These are phyloP conservation scores for Aplosporella prunicola DNA, from an alignment of 2,329 filamentous ascomycete genomes.

Conservation along the genomic window DNA sequence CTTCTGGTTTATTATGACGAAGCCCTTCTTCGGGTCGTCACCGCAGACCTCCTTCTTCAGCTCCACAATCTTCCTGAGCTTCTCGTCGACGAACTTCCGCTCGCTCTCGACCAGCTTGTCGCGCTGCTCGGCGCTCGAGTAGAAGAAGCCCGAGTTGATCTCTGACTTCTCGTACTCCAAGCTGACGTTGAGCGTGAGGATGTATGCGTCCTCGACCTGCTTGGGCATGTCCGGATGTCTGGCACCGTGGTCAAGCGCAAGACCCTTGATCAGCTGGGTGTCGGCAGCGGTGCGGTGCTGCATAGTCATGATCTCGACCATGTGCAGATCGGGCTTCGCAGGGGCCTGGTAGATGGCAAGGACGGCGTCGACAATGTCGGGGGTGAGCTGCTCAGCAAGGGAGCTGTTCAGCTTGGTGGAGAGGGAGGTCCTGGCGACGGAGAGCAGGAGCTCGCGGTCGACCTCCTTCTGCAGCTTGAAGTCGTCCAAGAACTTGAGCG, in stretches of 20 bases:
- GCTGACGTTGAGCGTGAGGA: slow-evolving; percentile 91
- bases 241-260: slow-evolving; percentile 90
- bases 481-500: slow-evolving; percentile 86
- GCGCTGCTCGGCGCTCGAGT: slow-evolving; percentile 90
- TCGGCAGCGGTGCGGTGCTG: slow-evolving; percentile 94
- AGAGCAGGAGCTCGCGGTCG: slow-evolving; percentile 87
- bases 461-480: slow-evolving; percentile 87
- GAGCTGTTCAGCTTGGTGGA: slow-evolving; percentile 88
- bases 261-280: slow-evolving; percentile 86
- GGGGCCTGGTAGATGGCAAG: slow-evolving; percentile 85
- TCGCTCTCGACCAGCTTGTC: slow-evolving; percentile 98
- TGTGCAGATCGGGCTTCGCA: slow-evolving; percentile 91
- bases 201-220: slow-evolving; percentile 87
- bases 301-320: slow-evolving; percentile 99
- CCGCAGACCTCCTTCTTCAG: slow-evolving; percentile 97
- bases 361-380: slow-evolving; percentile 92
- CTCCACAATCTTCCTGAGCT: slow-evolving; percentile 94
- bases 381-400: slow-evolving; percentile 83
- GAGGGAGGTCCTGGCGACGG: slow-evolving; percentile 86
- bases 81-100: slow-evolving; percentile 88
- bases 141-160: slow-evolving; percentile 98
- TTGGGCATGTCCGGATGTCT: slow-evolving; percentile 98
- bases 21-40: slow-evolving; percentile 84
- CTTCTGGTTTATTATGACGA: slow-evolving; percentile 98
- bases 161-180: slow-evolving; percentile 98